phyloP scores from a whole-genome alignment of 495 filamentous ascomycete genomes.

The Podospora bellae-mahoneyi region DNA sequence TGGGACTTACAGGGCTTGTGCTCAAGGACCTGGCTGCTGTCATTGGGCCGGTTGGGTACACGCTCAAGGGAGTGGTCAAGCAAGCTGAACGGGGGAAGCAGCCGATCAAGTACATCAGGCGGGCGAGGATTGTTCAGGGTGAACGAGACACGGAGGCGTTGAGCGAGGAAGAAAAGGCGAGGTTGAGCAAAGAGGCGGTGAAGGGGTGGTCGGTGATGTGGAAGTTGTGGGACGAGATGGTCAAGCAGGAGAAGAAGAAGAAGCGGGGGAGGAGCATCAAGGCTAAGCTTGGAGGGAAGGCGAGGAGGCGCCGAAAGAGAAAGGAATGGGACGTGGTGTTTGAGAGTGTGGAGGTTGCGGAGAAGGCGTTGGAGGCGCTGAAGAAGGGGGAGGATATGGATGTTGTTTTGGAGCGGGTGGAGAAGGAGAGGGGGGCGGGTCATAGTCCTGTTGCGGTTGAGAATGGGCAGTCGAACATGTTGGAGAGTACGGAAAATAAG shows the following conservation, averaged over 20 bases:
- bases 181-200: constrained; percentile 23
- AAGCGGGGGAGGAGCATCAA: constrained; percentile 24
- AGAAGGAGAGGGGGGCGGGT: background rate
- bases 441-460: background rate
- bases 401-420: constrained; percentile 23
- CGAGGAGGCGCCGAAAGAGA: constrained; percentile 26
- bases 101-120: constrained; percentile 46
- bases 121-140: constrained; percentile 49
- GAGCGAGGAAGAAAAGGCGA: constrained; percentile 28
- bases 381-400: constrained; percentile 33
- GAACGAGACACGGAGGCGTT: constrained; percentile 37
- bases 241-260: constrained; percentile 34
- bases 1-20: constrained; percentile 70
- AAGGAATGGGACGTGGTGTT: constrained; percentile 40
- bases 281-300: constrained; percentile 11
- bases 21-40: constrained; percentile 66
- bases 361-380: constrained; percentile 41
- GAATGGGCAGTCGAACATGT: background rate
- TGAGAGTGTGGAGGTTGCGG: constrained; percentile 44
- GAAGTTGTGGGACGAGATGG: constrained; percentile 39
- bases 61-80: constrained; percentile 62
- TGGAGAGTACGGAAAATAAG: background rate
- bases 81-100: constrained; percentile 47
- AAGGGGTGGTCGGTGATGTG: constrained; percentile 46
- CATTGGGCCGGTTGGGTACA: constrained; percentile 60